phyloP scores from a whole-genome alignment of 2,329 filamentous ascomycete species.

The Aspergillus melleus region DNA sequence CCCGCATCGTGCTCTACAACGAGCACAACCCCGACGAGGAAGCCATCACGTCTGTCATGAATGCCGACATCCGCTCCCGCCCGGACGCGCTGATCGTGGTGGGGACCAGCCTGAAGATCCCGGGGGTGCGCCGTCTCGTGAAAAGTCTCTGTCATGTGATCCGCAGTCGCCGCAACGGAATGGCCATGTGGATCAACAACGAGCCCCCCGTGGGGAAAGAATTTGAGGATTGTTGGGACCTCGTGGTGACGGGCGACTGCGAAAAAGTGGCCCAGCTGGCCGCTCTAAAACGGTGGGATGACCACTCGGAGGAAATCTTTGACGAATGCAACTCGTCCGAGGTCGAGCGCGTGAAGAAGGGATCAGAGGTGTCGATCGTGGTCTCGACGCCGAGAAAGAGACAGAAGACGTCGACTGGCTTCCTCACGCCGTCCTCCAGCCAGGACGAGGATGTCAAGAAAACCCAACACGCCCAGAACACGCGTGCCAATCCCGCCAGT shows the following conservation, averaged over 20 bases:
- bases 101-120: conserved; percentile 92
- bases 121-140: conserved; percentile 84
- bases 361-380: conserved; percentile 41
- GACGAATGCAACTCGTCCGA: conserved; percentile 48
- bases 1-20: conserved; percentile 95
- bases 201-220: conserved; percentile 80
- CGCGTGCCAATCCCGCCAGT: conserved; percentile 31
- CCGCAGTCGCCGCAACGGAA: conserved; percentile 72
- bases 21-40: conserved; percentile 96
- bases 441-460: conserved; percentile 32
- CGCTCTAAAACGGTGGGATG: conserved; percentile 60
- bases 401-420: conserved; percentile 32
- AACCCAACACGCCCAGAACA: conserved; percentile 23
- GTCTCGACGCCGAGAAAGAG: conserved; percentile 42
- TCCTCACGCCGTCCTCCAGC: conserved; percentile 46
- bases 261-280: conserved; percentile 81
- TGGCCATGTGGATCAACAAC: conserved; percentile 93
- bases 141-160: conserved; percentile 88
- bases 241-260: conserved; percentile 82
- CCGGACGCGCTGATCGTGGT: conserved; percentile 94
- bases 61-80: conserved; percentile 77
- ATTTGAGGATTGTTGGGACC: conserved; percentile 89
- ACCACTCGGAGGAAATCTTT: conserved; percentile 43
- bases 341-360: conserved; percentile 43
- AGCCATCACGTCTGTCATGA: conserved; percentile 88